phyloP scores from a whole-genome alignment of 805 yeast species.

The Metschnikowia dekortorum region DNA sequence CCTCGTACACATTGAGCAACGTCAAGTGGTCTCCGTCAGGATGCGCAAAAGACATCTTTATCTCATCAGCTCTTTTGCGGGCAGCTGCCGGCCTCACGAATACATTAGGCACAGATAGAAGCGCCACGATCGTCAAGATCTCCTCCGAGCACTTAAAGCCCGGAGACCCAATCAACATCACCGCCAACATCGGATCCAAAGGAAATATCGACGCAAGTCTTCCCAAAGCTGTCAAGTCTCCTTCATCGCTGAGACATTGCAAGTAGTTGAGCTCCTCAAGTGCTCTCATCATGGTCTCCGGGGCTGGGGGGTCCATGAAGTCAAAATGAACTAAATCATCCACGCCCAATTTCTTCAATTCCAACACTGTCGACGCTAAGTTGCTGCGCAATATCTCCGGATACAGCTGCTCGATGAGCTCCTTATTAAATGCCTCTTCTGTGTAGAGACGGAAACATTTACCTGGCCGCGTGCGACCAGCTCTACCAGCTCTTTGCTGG shows the following conservation, averaged over 20 bases:
- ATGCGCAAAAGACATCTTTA: slow-evolving; percentile 82
- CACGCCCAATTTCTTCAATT: slow-evolving; percentile 88
- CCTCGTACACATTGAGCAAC: slow-evolving; percentile 80
- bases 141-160: slow-evolving; percentile 86
- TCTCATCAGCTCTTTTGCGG: slow-evolving; percentile 85
- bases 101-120: slow-evolving; percentile 90
- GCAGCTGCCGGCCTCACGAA: slow-evolving; percentile 90
- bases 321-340: slow-evolving; percentile 97
- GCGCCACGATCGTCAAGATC: slow-evolving; percentile 80
- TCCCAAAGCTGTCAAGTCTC: slow-evolving; percentile 84
- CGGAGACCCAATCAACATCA: slow-evolving; percentile 83
- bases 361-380: slow-evolving; percentile 85
- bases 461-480: slow-evolving; percentile 99
- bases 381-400: slow-evolving; percentile 94
- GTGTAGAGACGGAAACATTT: slow-evolving; percentile 95
- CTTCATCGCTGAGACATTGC: slow-evolving; percentile 87
- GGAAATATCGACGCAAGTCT: slow-evolving; percentile 91
- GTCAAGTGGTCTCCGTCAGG: slow-evolving; percentile 95
- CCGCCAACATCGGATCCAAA: slow-evolving; percentile 92
- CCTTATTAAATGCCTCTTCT: slow-evolving; percentile 93
- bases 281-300: slow-evolving; percentile 99
- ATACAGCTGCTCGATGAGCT: slow-evolving; percentile 89
- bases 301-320: slow-evolving; percentile 99
- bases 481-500: slow-evolving; percentile 99
- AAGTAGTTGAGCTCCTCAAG: slow-evolving; percentile 90